Evolutionary conservation across 2,329 filamentous ascomycete species (phyloP).

Genomic region (Ophiostoma sp.): DNA sequence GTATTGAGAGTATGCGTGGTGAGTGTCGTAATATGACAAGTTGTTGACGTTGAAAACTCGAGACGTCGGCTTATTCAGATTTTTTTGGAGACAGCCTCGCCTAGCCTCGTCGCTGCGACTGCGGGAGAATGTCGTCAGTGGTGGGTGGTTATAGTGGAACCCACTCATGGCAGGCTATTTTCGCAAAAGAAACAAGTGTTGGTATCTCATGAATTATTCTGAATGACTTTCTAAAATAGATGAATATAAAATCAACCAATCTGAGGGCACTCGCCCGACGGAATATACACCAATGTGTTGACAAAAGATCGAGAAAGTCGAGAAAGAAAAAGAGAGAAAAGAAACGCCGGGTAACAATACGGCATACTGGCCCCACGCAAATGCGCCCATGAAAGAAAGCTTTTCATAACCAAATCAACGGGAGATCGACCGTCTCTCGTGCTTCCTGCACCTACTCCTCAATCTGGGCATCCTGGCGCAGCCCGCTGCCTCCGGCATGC

Average conservation of each 20-base stretch:
- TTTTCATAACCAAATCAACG: too few relatives aligned
- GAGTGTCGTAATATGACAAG: not conserved
- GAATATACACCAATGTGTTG: not conserved
- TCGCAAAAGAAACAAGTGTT: constrained; percentile 3
- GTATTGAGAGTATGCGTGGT: not conserved
- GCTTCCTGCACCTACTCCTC: constrained; percentile 14
- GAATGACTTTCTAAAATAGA: not conserved
- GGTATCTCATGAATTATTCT: not conserved
- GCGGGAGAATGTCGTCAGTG: constrained; percentile 1
- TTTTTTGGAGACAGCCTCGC: constrained; percentile 2
- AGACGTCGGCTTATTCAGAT: not conserved
- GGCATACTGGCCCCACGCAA: too few relatives aligned
- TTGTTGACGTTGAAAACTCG: not conserved
- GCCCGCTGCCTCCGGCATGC: constrained; percentile 33
- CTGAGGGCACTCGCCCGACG: not conserved
- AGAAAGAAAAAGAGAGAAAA: not conserved
- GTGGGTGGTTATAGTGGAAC: not conserved
- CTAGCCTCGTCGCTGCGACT: constrained; percentile 7
- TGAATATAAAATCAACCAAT: not conserved
- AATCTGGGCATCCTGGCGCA: constrained; percentile 20
- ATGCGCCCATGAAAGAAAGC: too few relatives aligned
- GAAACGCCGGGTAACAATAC: not conserved
- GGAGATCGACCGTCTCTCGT: too few relatives aligned
- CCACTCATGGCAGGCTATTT: too few relatives aligned
- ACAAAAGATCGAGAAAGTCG: not conserved